A percentile compares a stretch with the other conserved stretches of the same genome.
These are phyloP conservation scores for Begonia loranthoides DNA, from an alignment of 306 rosid species.

Conservation along the genomic window DNA sequence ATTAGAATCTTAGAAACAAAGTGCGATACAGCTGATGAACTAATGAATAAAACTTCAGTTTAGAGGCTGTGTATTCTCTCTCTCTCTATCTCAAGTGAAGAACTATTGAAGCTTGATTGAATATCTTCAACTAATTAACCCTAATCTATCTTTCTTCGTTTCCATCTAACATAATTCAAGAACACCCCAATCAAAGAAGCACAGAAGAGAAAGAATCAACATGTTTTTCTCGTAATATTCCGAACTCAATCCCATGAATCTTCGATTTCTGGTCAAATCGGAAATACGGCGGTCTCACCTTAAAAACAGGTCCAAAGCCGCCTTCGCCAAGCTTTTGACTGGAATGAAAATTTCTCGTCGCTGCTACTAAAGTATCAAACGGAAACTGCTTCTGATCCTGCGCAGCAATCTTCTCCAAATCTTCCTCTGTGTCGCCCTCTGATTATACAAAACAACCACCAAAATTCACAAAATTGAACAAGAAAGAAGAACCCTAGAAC, in stretches of 20 bases:
- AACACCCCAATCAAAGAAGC: too few species aligned
- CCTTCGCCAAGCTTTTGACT: constrained; percentile 76
- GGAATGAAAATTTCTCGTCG: constrained; percentile 51
- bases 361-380: constrained; percentile 50
- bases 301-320: constrained; percentile 93
- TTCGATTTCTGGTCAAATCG: not conserved
- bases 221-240: not conserved
- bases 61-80: not conserved
- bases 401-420: constrained; percentile 60
- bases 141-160: too few species aligned
- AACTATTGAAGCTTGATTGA: constrained; percentile 20
- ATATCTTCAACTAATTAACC: constrained; percentile 17
- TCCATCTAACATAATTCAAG: too few species aligned
- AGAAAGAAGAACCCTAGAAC: not conserved
- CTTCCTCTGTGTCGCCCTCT: constrained; percentile 47
- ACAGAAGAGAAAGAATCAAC: too few species aligned
- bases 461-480: not conserved
- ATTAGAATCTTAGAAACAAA: not conserved
- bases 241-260: not conserved
- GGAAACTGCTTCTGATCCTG: constrained; percentile 68
- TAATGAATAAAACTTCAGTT: too few species aligned
- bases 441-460: constrained; percentile 13
- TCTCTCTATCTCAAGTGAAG: not conserved
- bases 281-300: constrained; percentile 24
- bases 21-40: not conserved